Evolutionary conservation across 108 stramenopile genomes (phyloP), one percentile per base, ranked within the genome.

Genomic region (Craspedostauros australis): DNA sequence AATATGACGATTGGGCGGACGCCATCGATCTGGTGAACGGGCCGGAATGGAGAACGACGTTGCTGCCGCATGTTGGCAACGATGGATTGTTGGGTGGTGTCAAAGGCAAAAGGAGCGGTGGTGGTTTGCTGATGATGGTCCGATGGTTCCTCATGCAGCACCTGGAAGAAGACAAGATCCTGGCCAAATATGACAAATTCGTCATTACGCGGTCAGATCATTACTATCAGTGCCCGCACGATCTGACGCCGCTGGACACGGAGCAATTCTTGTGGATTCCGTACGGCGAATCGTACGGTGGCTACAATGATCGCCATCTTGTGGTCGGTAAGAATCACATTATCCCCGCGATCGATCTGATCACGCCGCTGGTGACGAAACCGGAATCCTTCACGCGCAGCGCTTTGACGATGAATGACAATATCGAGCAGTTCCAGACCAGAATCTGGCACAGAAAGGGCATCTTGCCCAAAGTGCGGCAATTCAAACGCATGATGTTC

Each of bases 191-290:
- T 42, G 66, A 72, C 32, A 53, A 62, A 18, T 77, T 77, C 50
- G 64, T 77, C 19, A 30, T 77, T 11, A 77, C 75, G 9, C 29
- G 75, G 37, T 32, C 75, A 3, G 75, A 77, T 54, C 66, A 72
- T 38, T 77, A 40, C 70, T 77, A 77, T 25, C 37, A 31, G 26
- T 77, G 75, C 30, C 38, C 42, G 14, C 62, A 63, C 32, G 54
- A 64, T 27, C 47, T 72, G 2, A 39, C 39, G 5, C 20, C 9
- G 22, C 53, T 76, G 3, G 50, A 57, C 32, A 29, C 28, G 9
- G n/a, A 20, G 20, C 50, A 39, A 4, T 39, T 16, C 22, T n/a
- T 77, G 21, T 68, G 61, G 60, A 42, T 77, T 8, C 70, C 75
- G 12, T 18, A 46, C 11, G 75, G 75, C 18, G 49, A 57, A 33